These are phyloP conservation scores for Pseudonectria foliicola DNA, from an alignment of 2,329 filamentous ascomycete species.

Conservation along the genomic window DNA sequence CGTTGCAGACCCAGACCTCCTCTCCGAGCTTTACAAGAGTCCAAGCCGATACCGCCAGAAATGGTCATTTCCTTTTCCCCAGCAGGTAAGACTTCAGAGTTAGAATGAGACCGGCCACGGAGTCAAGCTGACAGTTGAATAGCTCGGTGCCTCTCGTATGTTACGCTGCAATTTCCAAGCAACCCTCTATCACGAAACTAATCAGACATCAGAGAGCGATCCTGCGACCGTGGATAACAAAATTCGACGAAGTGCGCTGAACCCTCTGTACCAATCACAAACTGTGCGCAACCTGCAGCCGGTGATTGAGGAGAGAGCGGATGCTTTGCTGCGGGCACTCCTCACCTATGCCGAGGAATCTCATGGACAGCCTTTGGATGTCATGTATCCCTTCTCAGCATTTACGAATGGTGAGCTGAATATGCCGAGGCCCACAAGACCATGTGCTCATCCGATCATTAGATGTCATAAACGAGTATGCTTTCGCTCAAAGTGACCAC, in stretches of 20 bases:
- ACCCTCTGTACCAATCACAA: slow-evolving; percentile 31
- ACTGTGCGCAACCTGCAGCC: slow-evolving; percentile 31
- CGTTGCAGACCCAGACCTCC: slow-evolving; percentile 31
- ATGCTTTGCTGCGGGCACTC: slow-evolving; percentile 26
- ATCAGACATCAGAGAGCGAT: slow-evolving; percentile 23
- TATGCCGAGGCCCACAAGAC: rapidly evolving
- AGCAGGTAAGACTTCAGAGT: slow-evolving; percentile 22
- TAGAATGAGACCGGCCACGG: neutral
- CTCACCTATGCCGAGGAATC: slow-evolving; percentile 20
- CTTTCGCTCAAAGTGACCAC: slow-evolving; percentile 29
- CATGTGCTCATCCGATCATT: slow-evolving; percentile 1
- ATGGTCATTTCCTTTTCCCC: slow-evolving; percentile 27
- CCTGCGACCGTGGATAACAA: slow-evolving; percentile 29
- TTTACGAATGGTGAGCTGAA: slow-evolving; percentile 28
- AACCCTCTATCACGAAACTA: slow-evolving; percentile 8
- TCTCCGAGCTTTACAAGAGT: slow-evolving; percentile 31
- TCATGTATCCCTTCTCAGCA: slow-evolving; percentile 32
- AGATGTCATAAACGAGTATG: slow-evolving; percentile 35
- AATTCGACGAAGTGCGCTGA: slow-evolving; percentile 28
- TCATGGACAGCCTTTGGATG: slow-evolving; percentile 23
- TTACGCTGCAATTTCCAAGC: slow-evolving; percentile 8
- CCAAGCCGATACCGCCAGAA: slow-evolving; percentile 24
- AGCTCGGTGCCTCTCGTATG: slow-evolving; percentile 30
- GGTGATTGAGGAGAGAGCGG: slow-evolving; percentile 29
- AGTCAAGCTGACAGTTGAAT: slow-evolving; percentile 8